Evolutionary conservation across 2,329 filamentous ascomycete species (phyloP), one percentile per base, ranked within the genome.

Genomic region (Botrytis elliptica): DNA sequence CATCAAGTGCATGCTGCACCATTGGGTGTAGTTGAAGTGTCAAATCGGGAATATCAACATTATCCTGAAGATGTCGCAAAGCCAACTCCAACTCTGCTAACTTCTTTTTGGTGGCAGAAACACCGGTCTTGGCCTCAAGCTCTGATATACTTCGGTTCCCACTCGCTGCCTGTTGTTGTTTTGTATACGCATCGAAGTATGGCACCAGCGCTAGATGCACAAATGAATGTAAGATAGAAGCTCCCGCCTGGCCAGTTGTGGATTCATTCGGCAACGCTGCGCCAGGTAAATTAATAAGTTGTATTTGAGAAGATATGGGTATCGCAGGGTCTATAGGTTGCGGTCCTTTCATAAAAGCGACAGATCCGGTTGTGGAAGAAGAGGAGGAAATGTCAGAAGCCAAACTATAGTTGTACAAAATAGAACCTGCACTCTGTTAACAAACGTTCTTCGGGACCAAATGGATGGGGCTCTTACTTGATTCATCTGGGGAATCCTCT

Each of bases 171-270:
- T 94, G 92, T 79, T 94, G 91, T 76, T 88, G 92, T 84, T 94
- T 95, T 74, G 95, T 97, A 82, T 94, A 97, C 79, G 95, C 95
- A 85, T 99, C 95, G 82, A 99, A 99, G 84, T 98, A 98, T 57
- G 97, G 96, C 79, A 93, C 94, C 81, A 99, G 86, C 77, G 93
- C 94, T 82, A 94, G 92, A 83, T 97, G 95, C 77, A 99, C 89
- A 79, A 97, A 89, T 74, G 95, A 94, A 84, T 98, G 94, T 75
- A 99, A 86, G 79, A 91, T 86, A 40, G 91, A 87, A 73, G 91
- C 88, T 74, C 91, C 91, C 82, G 94, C 92, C 78, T 93, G 90
- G 78, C 90, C 87, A 75, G 89, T 86, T 70, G 88, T 85, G 77
- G 88, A 90, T 78, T 89, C 91, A 74, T 92, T 86, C 75, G 77